phyloP scores from a whole-genome alignment of 495 filamentous ascomycete genomes.

The Glutinoglossum americanum region DNA sequence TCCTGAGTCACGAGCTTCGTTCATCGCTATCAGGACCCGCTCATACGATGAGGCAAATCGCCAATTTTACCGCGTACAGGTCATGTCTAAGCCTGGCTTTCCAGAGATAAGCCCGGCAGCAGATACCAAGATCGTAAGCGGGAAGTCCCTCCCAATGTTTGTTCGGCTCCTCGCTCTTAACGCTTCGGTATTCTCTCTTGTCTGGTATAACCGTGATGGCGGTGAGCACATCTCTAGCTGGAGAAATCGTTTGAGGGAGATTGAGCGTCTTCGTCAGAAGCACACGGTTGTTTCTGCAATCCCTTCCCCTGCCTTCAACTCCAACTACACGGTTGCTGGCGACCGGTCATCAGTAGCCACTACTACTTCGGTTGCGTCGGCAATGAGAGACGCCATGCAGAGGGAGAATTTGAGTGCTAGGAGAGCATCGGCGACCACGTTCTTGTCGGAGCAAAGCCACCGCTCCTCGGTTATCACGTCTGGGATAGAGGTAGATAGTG shows the following conservation, averaged over 20 bases:
- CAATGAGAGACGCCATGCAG: background rate
- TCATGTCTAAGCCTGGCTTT: slow-evolving; percentile 65
- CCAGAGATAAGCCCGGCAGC: slow-evolving; percentile 77
- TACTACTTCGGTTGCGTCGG: background rate
- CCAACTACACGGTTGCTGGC: background rate
- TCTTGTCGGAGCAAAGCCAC: slow-evolving; percentile 1
- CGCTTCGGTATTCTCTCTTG: slow-evolving; percentile 75
- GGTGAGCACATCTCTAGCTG: slow-evolving; percentile 79
- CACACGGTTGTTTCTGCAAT: slow-evolving; percentile 7
- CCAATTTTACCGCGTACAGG: slow-evolving; percentile 62
- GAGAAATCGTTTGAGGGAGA: slow-evolving; percentile 68
- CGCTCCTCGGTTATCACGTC: background rate
- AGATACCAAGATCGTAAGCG: slow-evolving; percentile 66
- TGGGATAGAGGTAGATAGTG: background rate
- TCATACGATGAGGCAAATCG: slow-evolving; percentile 5
- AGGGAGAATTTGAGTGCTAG: background rate
- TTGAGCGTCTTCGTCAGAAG: slow-evolving; percentile 57
- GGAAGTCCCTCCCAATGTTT: slow-evolving; percentile 59
- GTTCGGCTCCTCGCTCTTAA: slow-evolving; percentile 82
- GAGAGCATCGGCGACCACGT: background rate
- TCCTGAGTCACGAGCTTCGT: slow-evolving; percentile 49
- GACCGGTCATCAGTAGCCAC: background rate
- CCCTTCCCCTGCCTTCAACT: background rate
- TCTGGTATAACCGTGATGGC: slow-evolving; percentile 59
- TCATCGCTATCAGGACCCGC: slow-evolving; percentile 19